A percentile compares a stretch with the other conserved stretches of the same genome.
Evolutionary conservation across 495 filamentous ascomycete genomes (phyloP).

Genomic region (Lophium mytilinum): DNA sequence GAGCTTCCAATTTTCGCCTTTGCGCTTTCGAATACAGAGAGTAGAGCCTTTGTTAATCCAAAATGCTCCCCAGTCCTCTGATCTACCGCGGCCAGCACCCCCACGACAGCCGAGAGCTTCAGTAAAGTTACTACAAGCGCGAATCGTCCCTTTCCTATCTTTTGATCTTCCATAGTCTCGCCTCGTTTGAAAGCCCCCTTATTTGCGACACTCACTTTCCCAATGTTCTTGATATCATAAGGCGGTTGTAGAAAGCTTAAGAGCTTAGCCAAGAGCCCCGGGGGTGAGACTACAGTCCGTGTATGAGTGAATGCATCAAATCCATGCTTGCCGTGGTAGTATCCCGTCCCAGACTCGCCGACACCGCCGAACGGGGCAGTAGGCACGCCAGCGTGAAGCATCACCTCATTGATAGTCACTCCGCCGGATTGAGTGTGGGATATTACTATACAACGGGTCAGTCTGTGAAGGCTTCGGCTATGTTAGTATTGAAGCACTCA

Average conservation of each 20-base stretch:
- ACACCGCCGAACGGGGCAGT: slow-evolving; percentile 24
- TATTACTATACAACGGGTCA: neutral
- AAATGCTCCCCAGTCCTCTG: neutral
- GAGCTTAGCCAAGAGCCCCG: slow-evolving; percentile 11
- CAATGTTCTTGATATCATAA: neutral
- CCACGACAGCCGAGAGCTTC: neutral
- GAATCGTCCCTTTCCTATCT: neutral
- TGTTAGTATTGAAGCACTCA: neutral
- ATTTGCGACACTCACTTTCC: slow-evolving; percentile 2
- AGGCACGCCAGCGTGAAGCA: slow-evolving; percentile 9
- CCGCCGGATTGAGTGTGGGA: slow-evolving; percentile 19
- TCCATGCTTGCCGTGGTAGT: slow-evolving; percentile 21
- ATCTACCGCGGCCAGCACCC: neutral
- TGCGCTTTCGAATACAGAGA: too few species aligned
- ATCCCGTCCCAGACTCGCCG: slow-evolving; percentile 14
- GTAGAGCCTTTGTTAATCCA: neutral
- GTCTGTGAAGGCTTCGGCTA: neutral
- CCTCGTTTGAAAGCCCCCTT: slow-evolving; percentile 10
- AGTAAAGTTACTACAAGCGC: neutral
- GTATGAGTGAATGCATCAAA: slow-evolving; percentile 24
- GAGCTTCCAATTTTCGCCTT: too few species aligned
- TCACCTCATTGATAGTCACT: slow-evolving; percentile 18
- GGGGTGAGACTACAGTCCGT: slow-evolving; percentile 18
- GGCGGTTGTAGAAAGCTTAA: neutral
- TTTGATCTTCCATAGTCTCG: slow-evolving; percentile 16